These are phyloP conservation scores for Laguncularia racemosa DNA, from an alignment of 345 rosid genomes.

Conservation along the genomic window DNA sequence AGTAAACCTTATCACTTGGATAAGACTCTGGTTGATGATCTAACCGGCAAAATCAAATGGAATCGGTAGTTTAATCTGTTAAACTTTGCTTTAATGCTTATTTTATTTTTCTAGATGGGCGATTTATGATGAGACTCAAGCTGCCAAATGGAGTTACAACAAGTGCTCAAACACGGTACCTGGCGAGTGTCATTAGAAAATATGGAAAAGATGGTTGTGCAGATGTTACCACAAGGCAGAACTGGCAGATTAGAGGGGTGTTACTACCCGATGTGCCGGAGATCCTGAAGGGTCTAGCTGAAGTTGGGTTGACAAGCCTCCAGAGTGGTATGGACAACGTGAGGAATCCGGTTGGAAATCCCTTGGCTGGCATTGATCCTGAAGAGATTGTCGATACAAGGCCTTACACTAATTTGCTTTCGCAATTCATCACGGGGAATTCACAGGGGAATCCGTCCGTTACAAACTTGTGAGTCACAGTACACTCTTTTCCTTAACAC, in stretches of 20 bases:
- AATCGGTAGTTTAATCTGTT: too few species aligned
- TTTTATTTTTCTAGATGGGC: slow-evolving; percentile 49
- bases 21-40: too few species aligned
- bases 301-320: slow-evolving; percentile 77
- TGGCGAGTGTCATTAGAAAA: slow-evolving; percentile 80
- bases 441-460: slow-evolving; percentile 62
- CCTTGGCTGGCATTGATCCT: slow-evolving; percentile 89
- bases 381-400: slow-evolving; percentile 83
- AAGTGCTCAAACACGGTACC: slow-evolving; percentile 71
- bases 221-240: slow-evolving; percentile 89
- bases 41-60: too few species aligned
- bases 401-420: slow-evolving; percentile 68
- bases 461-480: slow-evolving; percentile 59
- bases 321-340: slow-evolving; percentile 99
- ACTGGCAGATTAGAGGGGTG: slow-evolving; percentile 97
- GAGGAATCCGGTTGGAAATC: slow-evolving; percentile 91
- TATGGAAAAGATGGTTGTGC: slow-evolving; percentile 94
- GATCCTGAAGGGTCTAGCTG: slow-evolving; percentile 69
- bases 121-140: slow-evolving; percentile 97
- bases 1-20: too few species aligned
- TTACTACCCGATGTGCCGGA: slow-evolving; percentile 84
- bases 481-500: too few species aligned
- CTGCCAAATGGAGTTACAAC: slow-evolving; percentile 95
- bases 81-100: background rate
- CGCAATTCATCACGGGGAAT: slow-evolving; percentile 77